phyloP scores from a whole-genome alignment of 2,329 filamentous ascomycete genomes.

The Apiospora arundinis region DNA sequence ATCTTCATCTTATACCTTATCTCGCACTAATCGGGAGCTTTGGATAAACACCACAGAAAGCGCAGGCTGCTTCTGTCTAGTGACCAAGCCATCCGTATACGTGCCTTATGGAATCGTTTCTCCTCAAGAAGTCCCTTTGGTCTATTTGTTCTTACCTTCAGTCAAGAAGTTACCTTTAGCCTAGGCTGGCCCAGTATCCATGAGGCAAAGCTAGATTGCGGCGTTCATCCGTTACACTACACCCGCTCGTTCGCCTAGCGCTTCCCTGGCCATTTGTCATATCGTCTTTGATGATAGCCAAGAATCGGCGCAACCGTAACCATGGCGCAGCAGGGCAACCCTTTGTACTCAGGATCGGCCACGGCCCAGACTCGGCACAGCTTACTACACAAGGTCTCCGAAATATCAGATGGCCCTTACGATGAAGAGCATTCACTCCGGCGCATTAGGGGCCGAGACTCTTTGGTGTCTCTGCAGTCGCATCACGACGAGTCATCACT shows the following conservation, averaged over 20 bases:
- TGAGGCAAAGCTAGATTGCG: conserved; percentile 35
- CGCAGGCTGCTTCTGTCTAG: background rate
- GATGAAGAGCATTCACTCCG: conserved; percentile 27
- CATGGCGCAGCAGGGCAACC: conserved; percentile 37
- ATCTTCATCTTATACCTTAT: background rate
- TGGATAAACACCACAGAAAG: background rate
- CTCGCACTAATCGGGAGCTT: background rate
- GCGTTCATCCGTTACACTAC: background rate
- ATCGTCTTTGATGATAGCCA: background rate
- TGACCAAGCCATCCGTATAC: background rate
- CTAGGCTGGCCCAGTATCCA: background rate
- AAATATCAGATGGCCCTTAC: conserved; percentile 37
- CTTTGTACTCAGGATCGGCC: conserved; percentile 27
- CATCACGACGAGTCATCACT: conserved; percentile 32
- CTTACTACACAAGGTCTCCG: conserved; percentile 39
- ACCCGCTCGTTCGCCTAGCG: conserved; percentile 24
- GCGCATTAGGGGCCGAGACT: conserved; percentile 37
- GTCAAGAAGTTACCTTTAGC: background rate
- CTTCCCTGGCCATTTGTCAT: background rate
- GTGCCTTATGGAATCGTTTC: background rate
- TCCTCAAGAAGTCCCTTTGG: background rate
- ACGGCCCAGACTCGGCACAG: conserved; percentile 28
- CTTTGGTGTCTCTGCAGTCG: conserved; percentile 40
- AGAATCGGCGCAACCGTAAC: background rate
- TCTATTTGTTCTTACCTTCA: background rate